These are phyloP conservation scores for Dothideomycetidae sp. DNA, from an alignment of 2,329 filamentous ascomycete species.

Conservation along the genomic window DNA sequence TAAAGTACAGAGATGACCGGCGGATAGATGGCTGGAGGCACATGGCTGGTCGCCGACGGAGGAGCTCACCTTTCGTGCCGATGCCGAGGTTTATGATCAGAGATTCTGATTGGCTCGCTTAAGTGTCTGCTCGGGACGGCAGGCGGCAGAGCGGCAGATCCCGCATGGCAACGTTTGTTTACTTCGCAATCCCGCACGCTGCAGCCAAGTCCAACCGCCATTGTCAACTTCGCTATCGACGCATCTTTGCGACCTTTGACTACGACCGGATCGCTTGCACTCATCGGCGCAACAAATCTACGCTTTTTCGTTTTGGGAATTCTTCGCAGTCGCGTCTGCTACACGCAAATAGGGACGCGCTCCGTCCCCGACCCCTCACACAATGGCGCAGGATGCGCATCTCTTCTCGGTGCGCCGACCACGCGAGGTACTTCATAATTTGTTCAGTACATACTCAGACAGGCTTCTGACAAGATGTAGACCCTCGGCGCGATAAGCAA, in stretches of 20 bases:
- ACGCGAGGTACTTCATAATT: conserved; percentile 55
- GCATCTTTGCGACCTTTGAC: too few species aligned
- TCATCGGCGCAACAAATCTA: not conserved
- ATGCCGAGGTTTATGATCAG: not conserved
- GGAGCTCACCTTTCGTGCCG: too few species aligned
- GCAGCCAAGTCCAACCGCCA: too few species aligned
- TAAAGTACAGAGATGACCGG: too few species aligned
- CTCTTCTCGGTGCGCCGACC: conserved; percentile 85
- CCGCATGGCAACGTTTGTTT: not conserved
- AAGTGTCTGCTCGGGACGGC: too few species aligned
- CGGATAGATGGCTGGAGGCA: too few species aligned
- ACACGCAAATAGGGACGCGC: too few species aligned
- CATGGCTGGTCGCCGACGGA: too few species aligned
- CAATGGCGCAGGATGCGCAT: conserved; percentile 75
- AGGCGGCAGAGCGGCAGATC: not conserved
- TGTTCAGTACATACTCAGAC: conserved; percentile 5
- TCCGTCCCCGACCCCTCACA: too few species aligned
- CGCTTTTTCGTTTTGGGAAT: not conserved
- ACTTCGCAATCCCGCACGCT: not conserved
- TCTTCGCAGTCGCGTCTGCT: too few species aligned
- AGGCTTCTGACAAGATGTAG: conserved; percentile 31
- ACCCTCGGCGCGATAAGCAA: conserved; percentile 74
- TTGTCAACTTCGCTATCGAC: too few species aligned
- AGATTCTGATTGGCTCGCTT: not conserved
- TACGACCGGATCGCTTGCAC: too few species aligned